Evolutionary conservation across 495 filamentous ascomycete species (phyloP), one percentile per base, ranked within the genome.

Genomic region (Tuber borchii): DNA sequence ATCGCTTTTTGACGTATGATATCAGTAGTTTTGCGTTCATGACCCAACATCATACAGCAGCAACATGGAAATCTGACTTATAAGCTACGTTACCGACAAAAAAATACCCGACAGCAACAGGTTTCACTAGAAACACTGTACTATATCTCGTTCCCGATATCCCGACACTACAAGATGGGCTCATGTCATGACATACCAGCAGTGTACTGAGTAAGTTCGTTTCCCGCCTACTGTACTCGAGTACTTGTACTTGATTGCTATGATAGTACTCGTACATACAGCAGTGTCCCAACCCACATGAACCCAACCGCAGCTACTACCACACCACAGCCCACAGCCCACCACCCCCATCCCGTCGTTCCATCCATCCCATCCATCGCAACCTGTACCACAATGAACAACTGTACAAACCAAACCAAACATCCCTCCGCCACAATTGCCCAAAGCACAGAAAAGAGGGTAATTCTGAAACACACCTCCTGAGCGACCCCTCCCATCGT

Each of bases 71-170:
- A 26, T 26, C 51, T 61, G 31, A 65, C 31, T 31, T 34, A 17
- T 65, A 16, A 65, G 56, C 31, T 65, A 16, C 14, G 26, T 48
- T 73, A 71, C 70, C 70, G 44, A 71, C 70, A 42, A 42, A 71
- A 71, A 22, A 71, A n/a, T 26, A 14, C 9, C 51, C 56, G 26
- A 65, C 56, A 65, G 56, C 56, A 65, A 19, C 56, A 65, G 56
- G 56, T 65, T 65, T 65, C 56, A 65, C 56, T 26, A 34, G 56
- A 65, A 65, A 34, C 56, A 34, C 26, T 34, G 56, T n/a, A 73
- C 26, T 39, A 73, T 73, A 73, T 73, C 71, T 48, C 71, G 3
- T 65, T 65, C 56, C 51, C 71, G 43, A 44, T 34, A 44, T 42
- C 71, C 37, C 71, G 8, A 48, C 6, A 69, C 44, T 43, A 71